Base-by-base conservation (phyloP, 306 rosid species). In the Prosopis cineraria region DNA sequence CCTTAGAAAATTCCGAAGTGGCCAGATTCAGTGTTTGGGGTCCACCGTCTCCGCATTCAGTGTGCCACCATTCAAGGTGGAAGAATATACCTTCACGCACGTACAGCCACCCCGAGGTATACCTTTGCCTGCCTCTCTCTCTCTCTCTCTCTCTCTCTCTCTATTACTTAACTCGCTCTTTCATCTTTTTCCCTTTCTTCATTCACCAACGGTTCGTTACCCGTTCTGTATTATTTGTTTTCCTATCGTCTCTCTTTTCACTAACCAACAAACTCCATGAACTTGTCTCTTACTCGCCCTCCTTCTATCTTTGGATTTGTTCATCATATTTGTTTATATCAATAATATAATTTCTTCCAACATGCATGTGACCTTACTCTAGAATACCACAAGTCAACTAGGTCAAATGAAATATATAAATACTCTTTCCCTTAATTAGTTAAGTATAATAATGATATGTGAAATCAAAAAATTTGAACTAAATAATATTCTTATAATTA, bases 1-100 rank as follows among this genome's bases (percentile, higher is more conserved):
- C 53, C 10, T 5, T 20, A 31, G 70, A 80, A 83, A 64, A 56
- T 65, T 62, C 68, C 58, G 70, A 25, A 9, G 20, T 63, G 20
- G 39, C 27, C 29, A n/a, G 29, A 19, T 45, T 58, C 58, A 50
- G 63, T 53, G 67, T 52, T n/a, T n/a, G 70, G 78, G 72, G 7
- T 48, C 72, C 78, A 79, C 74, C 72, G 17, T 64, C 40, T 31
- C 22, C 40, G 39, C 71, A 70, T 68, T 84, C 58, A 56, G 5
- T 74, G 19, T 75, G 79, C 81, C 77, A 75, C 56, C 65, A 65
- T 73, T 68, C 69, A 63, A 69, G 76, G 73, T 72, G 68, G 75
- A 71, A 70, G 47, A 56, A 7, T 40, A 9, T 9, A 40, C 1
- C n/a, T n/a, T n/a, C n/a, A n/a, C n/a, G n/a, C n/a, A n/a, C n/a